Evolutionary conservation across 345 rosid species (phyloP).

Genomic region (Eucalyptus curtisii): DNA sequence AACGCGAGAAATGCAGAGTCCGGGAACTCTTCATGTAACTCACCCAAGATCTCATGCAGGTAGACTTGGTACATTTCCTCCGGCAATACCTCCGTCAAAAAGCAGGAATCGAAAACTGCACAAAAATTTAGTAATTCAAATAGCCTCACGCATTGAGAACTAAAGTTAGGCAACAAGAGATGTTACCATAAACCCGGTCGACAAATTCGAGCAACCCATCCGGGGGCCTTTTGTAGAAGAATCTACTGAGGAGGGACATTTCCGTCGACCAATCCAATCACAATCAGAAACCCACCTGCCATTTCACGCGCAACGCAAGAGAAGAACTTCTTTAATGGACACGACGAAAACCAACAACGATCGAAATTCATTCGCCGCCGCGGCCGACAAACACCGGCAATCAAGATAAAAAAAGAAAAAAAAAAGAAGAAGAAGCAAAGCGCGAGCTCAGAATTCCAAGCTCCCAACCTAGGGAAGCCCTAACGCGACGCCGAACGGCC

Average conservation of each 20-base stretch:
- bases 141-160: not conserved
- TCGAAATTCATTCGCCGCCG: not conserved
- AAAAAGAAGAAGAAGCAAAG: not conserved
- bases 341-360: not conserved
- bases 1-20: conserved; percentile 73
- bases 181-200: conserved; percentile 87
- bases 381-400: not conserved
- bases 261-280: conserved; percentile 1
- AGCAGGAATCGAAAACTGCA: conserved; percentile 95
- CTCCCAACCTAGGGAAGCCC: not conserved
- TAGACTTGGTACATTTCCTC: conserved; percentile 59
- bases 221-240: conserved; percentile 87
- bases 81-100: conserved; percentile 76
- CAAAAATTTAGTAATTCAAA: not conserved
- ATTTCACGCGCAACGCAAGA: not conserved
- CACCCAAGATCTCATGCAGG: conserved; percentile 59
- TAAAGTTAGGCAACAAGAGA: not conserved
- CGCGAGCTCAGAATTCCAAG: not conserved
- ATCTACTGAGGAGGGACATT: conserved; percentile 87
- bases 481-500: not conserved
- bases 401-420: not conserved
- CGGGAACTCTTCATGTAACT: conserved; percentile 77
- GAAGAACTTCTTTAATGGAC: not conserved
- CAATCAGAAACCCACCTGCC: not conserved
- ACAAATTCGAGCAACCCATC: conserved; percentile 95